phyloP scores from a whole-genome alignment of 2,329 filamentous ascomycete genomes.

The Ceratocystis lukuohia region DNA sequence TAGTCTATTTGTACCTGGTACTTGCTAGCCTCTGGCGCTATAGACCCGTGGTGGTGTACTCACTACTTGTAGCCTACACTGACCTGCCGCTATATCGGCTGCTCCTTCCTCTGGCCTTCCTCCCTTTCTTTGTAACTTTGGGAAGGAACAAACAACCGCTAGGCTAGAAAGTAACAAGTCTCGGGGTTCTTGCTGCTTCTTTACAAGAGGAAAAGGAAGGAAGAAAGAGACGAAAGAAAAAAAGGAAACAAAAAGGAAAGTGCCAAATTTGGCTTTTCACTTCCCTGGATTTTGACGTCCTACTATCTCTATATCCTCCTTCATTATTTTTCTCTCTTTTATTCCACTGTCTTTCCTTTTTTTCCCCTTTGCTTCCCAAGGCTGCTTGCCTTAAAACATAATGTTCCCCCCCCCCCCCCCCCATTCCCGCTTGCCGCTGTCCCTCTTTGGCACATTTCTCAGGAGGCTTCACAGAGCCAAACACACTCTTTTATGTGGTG shows the following conservation, averaged over 20 bases:
- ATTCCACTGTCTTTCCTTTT: background rate
- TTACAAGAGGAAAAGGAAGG: background rate
- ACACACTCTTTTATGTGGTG: background rate
- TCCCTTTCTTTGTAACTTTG: background rate
- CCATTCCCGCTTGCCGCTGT: background rate
- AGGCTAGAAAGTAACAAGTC: background rate
- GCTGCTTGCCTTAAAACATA: too few relatives aligned
- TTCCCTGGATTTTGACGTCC: background rate
- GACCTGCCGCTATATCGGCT: background rate
- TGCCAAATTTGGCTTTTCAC: background rate
- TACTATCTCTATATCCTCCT: background rate
- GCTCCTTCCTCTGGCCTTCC: background rate
- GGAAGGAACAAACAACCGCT: background rate
- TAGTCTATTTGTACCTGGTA: background rate
- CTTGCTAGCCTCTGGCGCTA: too few relatives aligned
- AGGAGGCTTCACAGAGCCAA: background rate
- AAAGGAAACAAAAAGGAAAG: background rate
- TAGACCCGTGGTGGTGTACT: too few relatives aligned
- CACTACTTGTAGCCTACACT: background rate
- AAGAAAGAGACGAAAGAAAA: background rate
- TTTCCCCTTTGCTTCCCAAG: background rate
- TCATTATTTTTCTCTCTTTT: background rate
- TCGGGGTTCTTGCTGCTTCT: constrained; percentile 2
- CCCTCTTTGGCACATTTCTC: background rate
- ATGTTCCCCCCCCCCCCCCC: background rate